Evolutionary conservation across 2,329 filamentous ascomycete genomes (phyloP).

Genomic region (Emmonsiellopsis sp.): DNA sequence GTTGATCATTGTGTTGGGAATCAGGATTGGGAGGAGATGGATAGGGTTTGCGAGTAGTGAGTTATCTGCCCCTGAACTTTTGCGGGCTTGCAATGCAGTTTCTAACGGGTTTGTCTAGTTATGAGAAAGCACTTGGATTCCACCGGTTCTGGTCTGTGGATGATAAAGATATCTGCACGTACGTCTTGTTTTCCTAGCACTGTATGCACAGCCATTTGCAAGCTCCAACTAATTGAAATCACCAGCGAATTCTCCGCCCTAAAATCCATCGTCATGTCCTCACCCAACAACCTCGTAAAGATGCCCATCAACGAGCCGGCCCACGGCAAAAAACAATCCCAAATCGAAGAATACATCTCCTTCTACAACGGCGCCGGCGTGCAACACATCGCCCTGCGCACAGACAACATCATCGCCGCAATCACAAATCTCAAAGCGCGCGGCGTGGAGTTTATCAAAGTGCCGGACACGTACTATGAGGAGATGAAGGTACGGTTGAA

Average conservation of each 20-base stretch:
- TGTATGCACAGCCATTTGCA: not conserved
- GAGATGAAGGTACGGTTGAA: conserved; percentile 66
- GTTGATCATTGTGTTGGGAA: conserved; percentile 98
- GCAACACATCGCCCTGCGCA: conserved; percentile 86
- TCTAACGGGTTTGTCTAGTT: conserved; percentile 40
- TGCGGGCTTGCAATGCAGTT: not conserved
- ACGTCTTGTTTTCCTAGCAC: conserved; percentile 11
- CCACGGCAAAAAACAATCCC: conserved; percentile 76
- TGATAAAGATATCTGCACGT: conserved; percentile 78
- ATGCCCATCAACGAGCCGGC: conserved; percentile 99
- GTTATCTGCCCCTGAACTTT: conserved; percentile 13
- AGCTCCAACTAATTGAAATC: not conserved
- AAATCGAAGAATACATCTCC: conserved; percentile 88
- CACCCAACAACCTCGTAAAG: conserved; percentile 76
- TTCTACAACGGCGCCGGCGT: conserved; percentile 87
- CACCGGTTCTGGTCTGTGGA: conserved; percentile 97
- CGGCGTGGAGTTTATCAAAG: conserved; percentile 86
- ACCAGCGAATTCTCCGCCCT: conserved; percentile 70
- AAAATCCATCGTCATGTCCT: conserved; percentile 83
- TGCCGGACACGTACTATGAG: conserved; percentile 79
- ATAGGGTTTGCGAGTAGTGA: conserved; percentile 51
- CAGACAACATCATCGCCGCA: conserved; percentile 65
- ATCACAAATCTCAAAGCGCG: conserved; percentile 74
- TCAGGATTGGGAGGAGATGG: conserved; percentile 90
- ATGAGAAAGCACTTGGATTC: conserved; percentile 83